A percentile compares a stretch with the other conserved stretches of the same genome.
Conservation (phyloP, 73 alveolate species). For the Paramecium biaurelia region DNA sequence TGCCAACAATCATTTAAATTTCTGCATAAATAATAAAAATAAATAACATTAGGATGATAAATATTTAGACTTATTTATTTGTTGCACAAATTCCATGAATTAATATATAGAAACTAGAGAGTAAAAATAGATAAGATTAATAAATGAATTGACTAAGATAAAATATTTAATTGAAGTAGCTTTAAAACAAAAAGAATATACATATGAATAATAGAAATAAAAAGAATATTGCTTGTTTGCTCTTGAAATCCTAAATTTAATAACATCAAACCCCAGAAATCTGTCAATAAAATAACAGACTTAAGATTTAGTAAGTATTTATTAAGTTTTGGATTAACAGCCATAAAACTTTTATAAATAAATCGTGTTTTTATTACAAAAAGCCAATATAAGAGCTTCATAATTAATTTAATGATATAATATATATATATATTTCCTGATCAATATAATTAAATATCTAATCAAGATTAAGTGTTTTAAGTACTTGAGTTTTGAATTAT, state of each 20-base stretch:
- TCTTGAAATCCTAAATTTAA: not conserved
- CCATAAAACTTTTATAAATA: not conserved
- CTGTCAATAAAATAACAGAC: not conserved
- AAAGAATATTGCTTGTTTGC: slow-evolving; percentile 20
- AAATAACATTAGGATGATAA: not conserved
- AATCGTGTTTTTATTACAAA: not conserved
- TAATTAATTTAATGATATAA: not conserved
- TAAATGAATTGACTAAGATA: slow-evolving; percentile 1
- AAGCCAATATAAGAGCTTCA: not conserved
- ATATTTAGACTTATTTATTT: slow-evolving; percentile 12
- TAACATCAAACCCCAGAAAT: not conserved
- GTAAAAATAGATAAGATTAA: not conserved
- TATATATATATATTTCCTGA: not conserved
- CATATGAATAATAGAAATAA: not conserved
- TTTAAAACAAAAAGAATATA: slow-evolving; percentile 43
- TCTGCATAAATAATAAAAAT: not conserved
- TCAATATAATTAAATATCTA: not conserved
- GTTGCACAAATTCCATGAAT: not conserved
- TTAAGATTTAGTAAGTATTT: not conserved
- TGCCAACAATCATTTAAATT: not conserved
- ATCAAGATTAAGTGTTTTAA: too few species aligned
- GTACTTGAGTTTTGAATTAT: too few species aligned
- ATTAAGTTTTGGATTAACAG: not conserved
- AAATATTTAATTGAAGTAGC: slow-evolving; percentile 30
- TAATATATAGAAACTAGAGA: not conserved